Percentiles rank a stretch among this genome's conserved stretches.
These are phyloP conservation scores for Leishmania braziliensis DNA, from an alignment of 208 protist genomes.

Conservation along the genomic window DNA sequence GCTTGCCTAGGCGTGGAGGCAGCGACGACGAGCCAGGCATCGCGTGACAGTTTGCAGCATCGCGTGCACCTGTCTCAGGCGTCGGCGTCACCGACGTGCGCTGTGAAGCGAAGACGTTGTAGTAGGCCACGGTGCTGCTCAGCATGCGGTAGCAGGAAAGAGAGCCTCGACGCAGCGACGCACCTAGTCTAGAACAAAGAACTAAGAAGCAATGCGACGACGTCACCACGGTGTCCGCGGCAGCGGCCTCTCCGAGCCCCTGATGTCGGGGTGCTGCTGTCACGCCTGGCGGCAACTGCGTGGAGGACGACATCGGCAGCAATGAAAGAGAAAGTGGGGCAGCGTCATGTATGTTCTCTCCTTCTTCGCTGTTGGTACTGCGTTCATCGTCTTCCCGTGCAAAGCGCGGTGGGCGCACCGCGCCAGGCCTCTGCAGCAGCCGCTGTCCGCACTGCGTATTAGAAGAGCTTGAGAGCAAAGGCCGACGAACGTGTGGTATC, in stretches of 20 bases:
- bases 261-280: not conserved
- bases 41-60: not conserved
- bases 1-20: not conserved
- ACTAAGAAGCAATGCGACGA: not conserved
- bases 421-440: not conserved
- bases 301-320: not conserved
- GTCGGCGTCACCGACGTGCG: not conserved
- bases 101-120: slow-evolving; percentile 12
- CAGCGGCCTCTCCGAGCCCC: not conserved
- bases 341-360: not conserved
- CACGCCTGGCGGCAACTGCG: not conserved
- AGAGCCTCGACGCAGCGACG: not conserved
- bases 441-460: not conserved
- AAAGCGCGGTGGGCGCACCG: not conserved
- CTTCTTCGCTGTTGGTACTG: not conserved
- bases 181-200: not conserved
- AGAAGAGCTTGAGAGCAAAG: not conserved
- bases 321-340: not conserved
- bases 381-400: not conserved
- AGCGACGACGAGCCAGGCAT: not conserved
- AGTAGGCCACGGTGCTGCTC: slow-evolving; percentile 2
- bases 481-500: not conserved
- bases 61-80: not conserved
- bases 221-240: not conserved
- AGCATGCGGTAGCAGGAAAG: not conserved